Conservation (phyloP, 345 rosid genomes). For the Turnera subulata region DNA sequence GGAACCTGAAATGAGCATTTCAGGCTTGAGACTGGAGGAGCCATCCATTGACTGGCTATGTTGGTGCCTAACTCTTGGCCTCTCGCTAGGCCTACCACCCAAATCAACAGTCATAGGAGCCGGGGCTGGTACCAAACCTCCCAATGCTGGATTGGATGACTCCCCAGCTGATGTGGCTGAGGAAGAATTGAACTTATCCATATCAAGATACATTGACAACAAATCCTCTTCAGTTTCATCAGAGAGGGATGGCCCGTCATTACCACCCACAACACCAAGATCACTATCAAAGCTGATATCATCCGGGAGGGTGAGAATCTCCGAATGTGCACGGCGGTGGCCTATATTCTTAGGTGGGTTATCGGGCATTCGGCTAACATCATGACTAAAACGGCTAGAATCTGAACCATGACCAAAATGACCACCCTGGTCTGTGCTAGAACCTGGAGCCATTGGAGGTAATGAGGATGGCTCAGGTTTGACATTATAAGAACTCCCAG, state of each 20-base stretch:
- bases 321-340: slow-evolving; percentile 96
- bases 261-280: slow-evolving; percentile 72
- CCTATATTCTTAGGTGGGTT: slow-evolving; percentile 77
- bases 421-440: slow-evolving; percentile 32
- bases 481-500: slow-evolving; percentile 38
- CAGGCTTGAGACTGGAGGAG: slow-evolving; percentile 61
- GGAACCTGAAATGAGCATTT: slow-evolving; percentile 70
- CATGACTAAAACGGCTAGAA: slow-evolving; percentile 56
- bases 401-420: slow-evolving; percentile 47
- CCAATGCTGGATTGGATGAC: slow-evolving; percentile 27
- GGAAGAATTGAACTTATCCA: slow-evolving; percentile 79
- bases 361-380: slow-evolving; percentile 81
- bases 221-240: slow-evolving; percentile 89
- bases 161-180: slow-evolving; percentile 68
- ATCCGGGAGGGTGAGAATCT: slow-evolving; percentile 85
- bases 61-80: slow-evolving; percentile 87
- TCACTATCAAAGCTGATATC: slow-evolving; percentile 88
- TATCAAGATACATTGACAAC: slow-evolving; percentile 72
- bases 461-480: slow-evolving; percentile 51
- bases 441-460: slow-evolving; percentile 38
- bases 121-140: slow-evolving; percentile 9
- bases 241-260: slow-evolving; percentile 69
- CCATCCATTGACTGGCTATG: slow-evolving; percentile 96
- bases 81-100: slow-evolving; percentile 44
- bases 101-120: slow-evolving; percentile 28